Conservation (phyloP, 164 flowering plant genomes). For the Tetrastigma voinierianum region DNA sequence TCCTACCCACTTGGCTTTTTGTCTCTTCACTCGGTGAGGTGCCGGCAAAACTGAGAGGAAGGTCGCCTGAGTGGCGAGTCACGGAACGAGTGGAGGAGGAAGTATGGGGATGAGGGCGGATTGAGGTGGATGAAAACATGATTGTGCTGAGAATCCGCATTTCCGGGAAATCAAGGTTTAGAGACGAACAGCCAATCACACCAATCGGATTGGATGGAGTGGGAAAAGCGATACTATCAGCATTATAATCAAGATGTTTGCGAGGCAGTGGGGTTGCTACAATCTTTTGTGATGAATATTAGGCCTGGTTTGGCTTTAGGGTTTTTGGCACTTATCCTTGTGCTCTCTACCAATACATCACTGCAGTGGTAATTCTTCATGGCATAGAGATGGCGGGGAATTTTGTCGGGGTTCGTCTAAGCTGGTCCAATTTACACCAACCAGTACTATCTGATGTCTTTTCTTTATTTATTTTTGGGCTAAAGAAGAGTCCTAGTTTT, state of each 20-base stretch:
- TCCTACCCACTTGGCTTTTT: too few relatives aligned
- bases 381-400: not conserved
- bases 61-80: too few relatives aligned
- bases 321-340: constrained; percentile 12
- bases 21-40: too few relatives aligned
- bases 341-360: constrained; percentile 16
- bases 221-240: constrained; percentile 27
- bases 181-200: constrained; percentile 6
- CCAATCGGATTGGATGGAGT: constrained; percentile 31
- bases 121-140: constrained; percentile 35
- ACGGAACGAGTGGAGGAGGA: not conserved
- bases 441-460: too few relatives aligned
- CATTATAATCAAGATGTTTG: constrained; percentile 19
- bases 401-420: too few relatives aligned
- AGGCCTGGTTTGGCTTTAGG: constrained; percentile 36
- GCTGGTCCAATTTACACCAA: too few relatives aligned
- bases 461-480: too few relatives aligned
- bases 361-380: constrained; percentile 5
- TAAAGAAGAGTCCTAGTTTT: too few relatives aligned
- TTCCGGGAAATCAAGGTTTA: constrained; percentile 16
- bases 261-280: constrained; percentile 19
- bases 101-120: constrained; percentile 9
- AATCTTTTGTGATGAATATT: constrained; percentile 25
- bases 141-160: constrained; percentile 31
- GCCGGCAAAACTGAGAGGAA: too few relatives aligned